Base-by-base conservation (phyloP, 345 rosid species). In the Erucastrum elatum region DNA sequence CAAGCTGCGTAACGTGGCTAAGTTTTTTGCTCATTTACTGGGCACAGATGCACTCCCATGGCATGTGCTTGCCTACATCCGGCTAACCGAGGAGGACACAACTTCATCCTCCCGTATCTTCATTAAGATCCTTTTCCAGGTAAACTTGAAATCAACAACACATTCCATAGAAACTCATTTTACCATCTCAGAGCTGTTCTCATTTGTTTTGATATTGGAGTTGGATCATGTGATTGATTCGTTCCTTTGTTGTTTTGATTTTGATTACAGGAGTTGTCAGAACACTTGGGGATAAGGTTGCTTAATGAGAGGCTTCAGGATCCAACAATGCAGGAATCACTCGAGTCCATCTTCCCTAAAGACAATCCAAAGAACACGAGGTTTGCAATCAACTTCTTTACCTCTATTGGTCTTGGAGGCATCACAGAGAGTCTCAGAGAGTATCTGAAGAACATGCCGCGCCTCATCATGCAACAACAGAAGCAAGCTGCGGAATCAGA, bases 361-460 rank as follows among this genome's bases (percentile, higher is more conserved):
- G 99, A 95, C 72, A 90, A 95, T 73, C 99, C 96, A 0, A 95
- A 92, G 94, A 95, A 91, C 85, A 91, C 97, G 0, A 69, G 97
- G 66, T 91, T 95, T 80, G 64, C 98, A 59, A 91, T 93, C 64
- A 95, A 95, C 84, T 95, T 93, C 82, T 91, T 95, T 85, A 95
- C 97, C n/a, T 91, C 99, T 44, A 91, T 93, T 79, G 99, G 99
- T 46, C 94, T 95, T 26, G 99, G 98, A 83, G 99, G 98, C 27
- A 91, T 95, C 78, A 95, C 98, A 5, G 97, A 95, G 82, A 93
- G 84, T 79, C 85, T 93, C 66, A 90, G 97, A 0, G 98, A 91
- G 78, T 93, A 95, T 74, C 63, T 91, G 78, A 93, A 95, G 93
- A 93, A 95, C 80, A 89, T 95, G 99, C 98, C 98, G 0, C 84